Evolutionary conservation across 1,284 basidiomycete species (phyloP).

Genomic region (Meira miltonrushii): DNA sequence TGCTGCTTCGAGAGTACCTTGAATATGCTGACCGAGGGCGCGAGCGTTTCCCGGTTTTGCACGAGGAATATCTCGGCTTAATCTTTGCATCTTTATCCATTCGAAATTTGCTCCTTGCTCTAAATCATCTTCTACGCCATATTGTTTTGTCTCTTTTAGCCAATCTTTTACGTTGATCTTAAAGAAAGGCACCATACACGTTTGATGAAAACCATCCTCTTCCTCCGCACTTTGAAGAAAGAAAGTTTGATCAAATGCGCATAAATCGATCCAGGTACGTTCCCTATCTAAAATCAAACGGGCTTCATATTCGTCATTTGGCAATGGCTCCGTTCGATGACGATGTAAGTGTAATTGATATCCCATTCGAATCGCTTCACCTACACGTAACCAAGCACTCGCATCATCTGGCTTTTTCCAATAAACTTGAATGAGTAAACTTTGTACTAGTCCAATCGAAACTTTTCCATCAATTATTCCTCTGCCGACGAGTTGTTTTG

Average conservation of each 20-base stretch:
- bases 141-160: neutral
- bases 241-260: constrained; percentile 2
- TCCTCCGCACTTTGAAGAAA: neutral
- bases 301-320: neutral
- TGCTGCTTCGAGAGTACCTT: neutral
- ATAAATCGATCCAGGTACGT: neutral
- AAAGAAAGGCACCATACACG: neutral
- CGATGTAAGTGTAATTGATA: constrained; percentile 1
- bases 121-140: neutral
- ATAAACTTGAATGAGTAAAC: neutral
- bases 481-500: neutral
- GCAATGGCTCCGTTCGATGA: neutral
- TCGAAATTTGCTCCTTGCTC: constrained; percentile 1
- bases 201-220: neutral
- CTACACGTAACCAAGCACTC: neutral
- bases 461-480: neutral
- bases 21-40: neutral
- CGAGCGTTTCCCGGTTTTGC: neutral
- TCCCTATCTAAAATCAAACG: neutral
- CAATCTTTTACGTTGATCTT: neutral
- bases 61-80: neutral
- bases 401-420: constrained; percentile 4
- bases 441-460: neutral
- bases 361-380: constrained; percentile 1
- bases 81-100: constrained; percentile 2